A percentile compares a stretch with the other conserved stretches of the same genome.
These are phyloP conservation scores for Sextonia rubra DNA, from an alignment of 164 flowering plant genomes.

Conservation along the genomic window DNA sequence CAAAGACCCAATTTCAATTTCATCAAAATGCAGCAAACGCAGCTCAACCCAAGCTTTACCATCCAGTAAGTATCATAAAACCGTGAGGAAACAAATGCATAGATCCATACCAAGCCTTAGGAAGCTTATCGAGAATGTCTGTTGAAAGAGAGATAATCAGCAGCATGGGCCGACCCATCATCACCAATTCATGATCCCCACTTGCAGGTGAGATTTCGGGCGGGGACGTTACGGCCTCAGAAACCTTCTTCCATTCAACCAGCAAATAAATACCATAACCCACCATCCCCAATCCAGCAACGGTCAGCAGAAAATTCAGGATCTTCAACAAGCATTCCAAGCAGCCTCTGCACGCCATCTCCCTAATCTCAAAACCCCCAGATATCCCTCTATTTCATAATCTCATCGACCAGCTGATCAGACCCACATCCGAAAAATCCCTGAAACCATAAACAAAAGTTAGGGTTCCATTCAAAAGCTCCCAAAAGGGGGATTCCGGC, in stretches of 20 bases:
- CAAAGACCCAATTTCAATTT: neutral
- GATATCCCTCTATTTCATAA: slow-evolving; percentile 8
- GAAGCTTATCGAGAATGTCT: slow-evolving; percentile 56
- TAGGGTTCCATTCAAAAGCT: neutral
- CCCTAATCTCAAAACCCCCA: neutral
- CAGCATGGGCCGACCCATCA: slow-evolving; percentile 82
- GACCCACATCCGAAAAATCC: neutral
- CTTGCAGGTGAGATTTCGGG: slow-evolving; percentile 2
- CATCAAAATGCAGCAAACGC: neutral
- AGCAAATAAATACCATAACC: slow-evolving; percentile 91
- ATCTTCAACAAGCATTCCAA: slow-evolving; percentile 82
- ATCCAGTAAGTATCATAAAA: neutral
- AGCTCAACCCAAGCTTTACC: neutral
- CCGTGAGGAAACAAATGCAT: neutral
- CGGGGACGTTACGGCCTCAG: neutral
- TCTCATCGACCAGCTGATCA: neutral
- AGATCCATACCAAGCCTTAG: slow-evolving; percentile 75
- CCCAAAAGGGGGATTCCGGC: neutral
- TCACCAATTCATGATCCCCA: slow-evolving; percentile 23
- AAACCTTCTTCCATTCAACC: slow-evolving; percentile 45
- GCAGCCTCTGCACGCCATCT: slow-evolving; percentile 84
- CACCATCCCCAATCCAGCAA: slow-evolving; percentile 78
- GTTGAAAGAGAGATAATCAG: slow-evolving; percentile 52
- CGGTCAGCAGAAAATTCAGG: slow-evolving; percentile 67
- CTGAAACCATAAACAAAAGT: neutral